These are phyloP conservation scores for Globisporangium paddicum DNA, from an alignment of 352 stramenopile species.

Conservation along the genomic window DNA sequence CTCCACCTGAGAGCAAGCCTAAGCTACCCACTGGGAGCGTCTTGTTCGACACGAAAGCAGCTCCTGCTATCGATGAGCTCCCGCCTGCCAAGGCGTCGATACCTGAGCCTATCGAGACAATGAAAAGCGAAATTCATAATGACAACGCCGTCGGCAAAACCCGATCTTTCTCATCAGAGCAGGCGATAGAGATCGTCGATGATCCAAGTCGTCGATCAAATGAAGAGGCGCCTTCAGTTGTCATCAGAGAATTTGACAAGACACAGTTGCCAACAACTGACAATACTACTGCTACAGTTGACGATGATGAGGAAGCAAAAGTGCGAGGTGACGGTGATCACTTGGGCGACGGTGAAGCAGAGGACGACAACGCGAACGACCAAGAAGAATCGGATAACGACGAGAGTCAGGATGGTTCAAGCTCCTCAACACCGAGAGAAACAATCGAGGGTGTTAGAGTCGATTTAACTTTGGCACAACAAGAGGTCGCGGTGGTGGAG, in stretches of 20 bases:
- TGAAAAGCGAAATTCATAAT: too few species aligned
- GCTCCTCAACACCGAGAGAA: neutral
- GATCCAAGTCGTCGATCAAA: neutral
- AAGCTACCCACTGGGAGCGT: neutral
- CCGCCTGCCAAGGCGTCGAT: neutral
- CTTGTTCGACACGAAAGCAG: neutral
- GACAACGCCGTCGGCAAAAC: neutral
- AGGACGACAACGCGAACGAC: conserved; percentile 9
- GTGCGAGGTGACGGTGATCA: neutral
- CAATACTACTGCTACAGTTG: neutral
- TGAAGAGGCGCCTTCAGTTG: conserved; percentile 3
- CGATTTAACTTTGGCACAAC: neutral
- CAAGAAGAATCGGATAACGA: conserved; percentile 1
- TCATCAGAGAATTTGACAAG: conserved; percentile 2
- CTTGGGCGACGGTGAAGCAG: neutral
- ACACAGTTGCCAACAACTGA: neutral
- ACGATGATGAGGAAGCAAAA: neutral
- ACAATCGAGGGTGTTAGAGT: neutral
- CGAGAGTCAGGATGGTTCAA: neutral
- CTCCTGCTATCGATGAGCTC: neutral
- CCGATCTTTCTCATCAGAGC: too few species aligned
- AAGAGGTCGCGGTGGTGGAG: neutral
- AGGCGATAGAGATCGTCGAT: too few species aligned
- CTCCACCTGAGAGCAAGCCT: neutral
- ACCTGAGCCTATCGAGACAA: neutral